Base-by-base conservation (phyloP, 2,329 filamentous ascomycete species). In the Neocatenulostroma microsporum region DNA sequence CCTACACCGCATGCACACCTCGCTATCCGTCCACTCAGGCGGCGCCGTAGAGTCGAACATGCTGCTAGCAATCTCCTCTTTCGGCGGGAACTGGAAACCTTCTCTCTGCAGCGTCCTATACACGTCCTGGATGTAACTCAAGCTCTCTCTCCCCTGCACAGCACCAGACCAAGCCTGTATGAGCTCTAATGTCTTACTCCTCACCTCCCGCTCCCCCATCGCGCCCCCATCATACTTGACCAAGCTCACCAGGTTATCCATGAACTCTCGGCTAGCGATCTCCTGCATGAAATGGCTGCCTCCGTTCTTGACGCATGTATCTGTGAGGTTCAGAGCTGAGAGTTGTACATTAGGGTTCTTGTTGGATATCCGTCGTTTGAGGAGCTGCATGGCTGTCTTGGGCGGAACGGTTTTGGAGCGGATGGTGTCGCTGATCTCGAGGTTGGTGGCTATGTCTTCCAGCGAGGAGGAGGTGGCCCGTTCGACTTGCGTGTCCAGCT, bases 31-130 rank as follows among this genome's bases (percentile, higher is more conserved):
- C 91, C 91, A 98, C 64, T 98, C 91, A 0, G 91, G 91, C 8
- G 91, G 91, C 81, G 91, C 91, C 55, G 82, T 94, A 58, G 87
- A 95, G 59, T 98, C 89, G 48, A 96, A 78, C 88, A 98, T 98
- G 63, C 83, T 95, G 63, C 86, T 93, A n/a, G 89, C 75, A 29
- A 98, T 82, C 18, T 84, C 79, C 26, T 80, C 78, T 53, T 80
- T 84, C 4, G 91, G 91, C 2, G 91, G 91, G 47, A 98, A 98
- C 38, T 78, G 76, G 60, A 83, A 93, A 15, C 88, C 86, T 58
- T 96, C 91, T 40, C 73, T 73, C 61, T 94, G 85, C 44, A 98
- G 64, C 20, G 72, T 78, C 48, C 72, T 78, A 64, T 96, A 98
- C 11, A 88, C 84, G 54, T 95, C 86, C 29, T 80, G 79, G 42